Evolutionary conservation across 177 flowering plant genomes (phyloP).

Genomic region (Telopea speciosissima): DNA sequence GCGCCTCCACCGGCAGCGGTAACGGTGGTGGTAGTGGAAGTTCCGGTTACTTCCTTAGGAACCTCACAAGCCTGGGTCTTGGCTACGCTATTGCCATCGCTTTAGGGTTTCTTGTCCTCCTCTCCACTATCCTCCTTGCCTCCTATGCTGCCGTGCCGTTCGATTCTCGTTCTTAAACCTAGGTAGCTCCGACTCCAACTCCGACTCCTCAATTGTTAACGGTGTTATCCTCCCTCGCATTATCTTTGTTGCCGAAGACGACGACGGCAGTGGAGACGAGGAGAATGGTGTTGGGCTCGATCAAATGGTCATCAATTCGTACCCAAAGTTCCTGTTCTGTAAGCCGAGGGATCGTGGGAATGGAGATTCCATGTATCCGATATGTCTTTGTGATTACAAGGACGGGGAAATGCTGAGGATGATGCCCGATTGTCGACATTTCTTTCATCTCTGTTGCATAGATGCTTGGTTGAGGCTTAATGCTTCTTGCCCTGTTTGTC

Average conservation of each 20-base stretch:
- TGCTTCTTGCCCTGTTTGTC: conserved; percentile 89
- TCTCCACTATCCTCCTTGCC: conserved; percentile 70
- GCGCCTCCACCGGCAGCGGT: not conserved
- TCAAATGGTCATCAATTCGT: too few species aligned
- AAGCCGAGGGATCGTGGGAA: too few species aligned
- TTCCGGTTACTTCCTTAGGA: too few species aligned
- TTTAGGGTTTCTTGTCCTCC: conserved; percentile 77
- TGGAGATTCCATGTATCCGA: too few species aligned
- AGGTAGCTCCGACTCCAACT: not conserved
- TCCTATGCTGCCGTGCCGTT: conserved; percentile 69
- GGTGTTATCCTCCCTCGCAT: conserved; percentile 65
- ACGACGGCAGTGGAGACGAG: conserved; percentile 20
- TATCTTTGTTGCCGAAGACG: conserved; percentile 75
- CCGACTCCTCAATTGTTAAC: conserved; percentile 14
- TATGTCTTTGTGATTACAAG: too few species aligned
- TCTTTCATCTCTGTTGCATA: conserved; percentile 68
- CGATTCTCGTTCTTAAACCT: conserved; percentile 8
- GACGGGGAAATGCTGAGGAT: conserved; percentile 91
- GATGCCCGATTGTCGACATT: conserved; percentile 93
- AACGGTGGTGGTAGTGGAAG: conserved; percentile 2
- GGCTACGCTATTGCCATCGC: conserved; percentile 89
- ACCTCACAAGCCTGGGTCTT: conserved; percentile 51
- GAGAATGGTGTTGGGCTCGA: too few species aligned
- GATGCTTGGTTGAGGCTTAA: conserved; percentile 88
- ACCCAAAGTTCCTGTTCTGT: too few species aligned